phyloP scores from a whole-genome alignment of 257 asterid genomes.

The Henckelia pumila region DNA sequence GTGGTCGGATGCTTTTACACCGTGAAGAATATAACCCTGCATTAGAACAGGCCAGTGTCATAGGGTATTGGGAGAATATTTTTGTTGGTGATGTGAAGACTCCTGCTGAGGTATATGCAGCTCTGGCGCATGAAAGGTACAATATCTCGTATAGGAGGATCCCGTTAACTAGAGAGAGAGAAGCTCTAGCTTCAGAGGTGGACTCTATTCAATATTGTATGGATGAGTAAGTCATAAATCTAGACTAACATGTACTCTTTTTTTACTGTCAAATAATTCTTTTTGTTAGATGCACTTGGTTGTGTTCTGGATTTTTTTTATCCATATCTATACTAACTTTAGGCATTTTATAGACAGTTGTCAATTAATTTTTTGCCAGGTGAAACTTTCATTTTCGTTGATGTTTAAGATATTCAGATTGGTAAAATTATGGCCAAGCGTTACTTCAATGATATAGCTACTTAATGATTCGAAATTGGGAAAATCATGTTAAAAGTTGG shows the following conservation, averaged over 20 bases:
- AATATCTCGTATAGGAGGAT: constrained; percentile 72
- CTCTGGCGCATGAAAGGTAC: constrained; percentile 63
- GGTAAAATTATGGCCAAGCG: constrained; percentile 10
- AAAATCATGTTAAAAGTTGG: not conserved
- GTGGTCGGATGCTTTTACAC: constrained; percentile 96
- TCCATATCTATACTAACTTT: constrained; percentile 2
- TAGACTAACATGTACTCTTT: constrained; percentile 16
- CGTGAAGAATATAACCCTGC: constrained; percentile 94
- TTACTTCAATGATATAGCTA: too few species aligned
- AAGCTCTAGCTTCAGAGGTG: constrained; percentile 85
- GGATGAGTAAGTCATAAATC: constrained; percentile 65
- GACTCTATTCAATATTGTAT: constrained; percentile 90
- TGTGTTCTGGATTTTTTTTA: constrained; percentile 12
- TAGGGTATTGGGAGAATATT: constrained; percentile 97
- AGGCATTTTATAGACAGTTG: constrained; percentile 10
- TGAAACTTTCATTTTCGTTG: constrained; percentile 1
- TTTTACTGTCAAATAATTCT: constrained; percentile 7
- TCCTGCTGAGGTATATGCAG: constrained; percentile 86
- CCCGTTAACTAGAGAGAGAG: constrained; percentile 96
- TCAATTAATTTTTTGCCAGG: not conserved
- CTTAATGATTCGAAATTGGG: not conserved
- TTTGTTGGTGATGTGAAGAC: constrained; percentile 82
- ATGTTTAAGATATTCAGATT: constrained; percentile 6
- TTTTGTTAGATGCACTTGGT: constrained; percentile 11
- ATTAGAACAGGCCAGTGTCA: constrained; percentile 69